phyloP scores from a whole-genome alignment of 148 eudicot genomes.

The Mesembryanthemum crystallinum region DNA sequence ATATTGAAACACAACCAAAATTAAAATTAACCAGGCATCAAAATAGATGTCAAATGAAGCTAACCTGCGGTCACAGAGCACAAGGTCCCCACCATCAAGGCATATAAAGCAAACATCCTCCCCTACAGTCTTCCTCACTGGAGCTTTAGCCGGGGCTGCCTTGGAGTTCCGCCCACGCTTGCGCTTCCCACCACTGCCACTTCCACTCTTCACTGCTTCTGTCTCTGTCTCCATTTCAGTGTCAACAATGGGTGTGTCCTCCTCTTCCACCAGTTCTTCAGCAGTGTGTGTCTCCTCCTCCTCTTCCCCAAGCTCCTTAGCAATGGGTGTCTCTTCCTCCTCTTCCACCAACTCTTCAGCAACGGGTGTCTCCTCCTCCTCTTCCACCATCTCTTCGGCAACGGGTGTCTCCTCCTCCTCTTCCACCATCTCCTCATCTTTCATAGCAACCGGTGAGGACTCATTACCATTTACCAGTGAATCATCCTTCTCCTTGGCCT shows the following conservation, averaged over 20 bases:
- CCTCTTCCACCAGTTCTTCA: slow-evolving; percentile 28
- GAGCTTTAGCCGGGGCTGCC: slow-evolving; percentile 30
- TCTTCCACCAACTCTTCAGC: slow-evolving; percentile 21
- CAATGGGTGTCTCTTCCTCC: slow-evolving; percentile 21
- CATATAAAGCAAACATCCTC: slow-evolving; percentile 98
- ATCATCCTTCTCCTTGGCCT: not conserved
- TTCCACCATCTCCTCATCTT: slow-evolving; percentile 14
- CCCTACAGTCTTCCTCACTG: slow-evolving; percentile 45
- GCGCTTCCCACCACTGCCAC: slow-evolving; percentile 59
- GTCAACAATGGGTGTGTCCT: slow-evolving; percentile 31
- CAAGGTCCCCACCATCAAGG: slow-evolving; percentile 92
- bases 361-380: slow-evolving; percentile 9
- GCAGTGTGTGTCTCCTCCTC: slow-evolving; percentile 13
- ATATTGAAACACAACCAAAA: not conserved
- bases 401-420: slow-evolving; percentile 4
- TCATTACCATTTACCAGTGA: not conserved
- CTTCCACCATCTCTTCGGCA: slow-evolving; percentile 8
- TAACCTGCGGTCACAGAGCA: slow-evolving; percentile 90
- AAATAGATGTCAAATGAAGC: not conserved
- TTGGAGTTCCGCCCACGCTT: slow-evolving; percentile 61
- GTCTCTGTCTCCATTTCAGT: slow-evolving; percentile 29
- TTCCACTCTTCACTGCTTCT: slow-evolving; percentile 36
- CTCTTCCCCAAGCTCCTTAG: slow-evolving; percentile 16
- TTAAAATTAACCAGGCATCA: not conserved
- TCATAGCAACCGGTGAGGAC: no score